Percentiles rank a stretch among this genome's conserved stretches.
phyloP scores from a whole-genome alignment of 2,329 filamentous ascomycete genomes.

The Didymella arachidicola region DNA sequence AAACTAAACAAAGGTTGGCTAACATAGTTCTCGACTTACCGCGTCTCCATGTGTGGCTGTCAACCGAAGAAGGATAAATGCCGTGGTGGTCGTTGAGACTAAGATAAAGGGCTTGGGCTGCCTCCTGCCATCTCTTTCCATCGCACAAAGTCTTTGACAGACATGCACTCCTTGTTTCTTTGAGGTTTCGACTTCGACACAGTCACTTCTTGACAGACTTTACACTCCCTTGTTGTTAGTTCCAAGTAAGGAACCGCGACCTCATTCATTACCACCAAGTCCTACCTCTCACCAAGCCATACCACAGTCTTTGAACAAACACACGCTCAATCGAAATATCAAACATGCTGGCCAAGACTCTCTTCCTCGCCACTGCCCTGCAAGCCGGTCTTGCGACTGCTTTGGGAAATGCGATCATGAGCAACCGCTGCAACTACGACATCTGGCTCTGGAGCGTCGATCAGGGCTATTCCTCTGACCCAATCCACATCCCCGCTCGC shows the following conservation, averaged over 20 bases:
- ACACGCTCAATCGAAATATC: slow-evolving; percentile 2
- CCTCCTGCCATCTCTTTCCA: neutral
- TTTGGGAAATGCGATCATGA: slow-evolving; percentile 33
- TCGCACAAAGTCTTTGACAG: neutral
- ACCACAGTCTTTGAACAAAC: neutral
- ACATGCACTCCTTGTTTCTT: slow-evolving; percentile 4
- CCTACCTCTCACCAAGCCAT: neutral
- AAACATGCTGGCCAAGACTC: slow-evolving; percentile 31
- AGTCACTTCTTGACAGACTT: neutral
- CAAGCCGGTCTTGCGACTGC: slow-evolving; percentile 30
- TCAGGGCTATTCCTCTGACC: slow-evolving; percentile 14
- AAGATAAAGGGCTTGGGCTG: slow-evolving; percentile 4
- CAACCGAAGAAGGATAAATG: slow-evolving; percentile 1
- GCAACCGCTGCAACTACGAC: slow-evolving; percentile 39
- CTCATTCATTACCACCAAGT: slow-evolving; percentile 1
- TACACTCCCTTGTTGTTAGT: neutral
- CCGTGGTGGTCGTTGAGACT: neutral
- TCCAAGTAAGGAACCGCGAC: neutral
- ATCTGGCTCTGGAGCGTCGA: slow-evolving; percentile 38
- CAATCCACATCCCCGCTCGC: slow-evolving; percentile 29
- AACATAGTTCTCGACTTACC: slow-evolving; percentile 8
- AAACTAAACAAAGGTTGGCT: slow-evolving; percentile 9
- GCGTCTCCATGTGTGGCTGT: neutral
- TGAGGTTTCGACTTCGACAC: neutral
- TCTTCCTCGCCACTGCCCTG: slow-evolving; percentile 26